A percentile compares a stretch with the other conserved stretches of the same genome.
Evolutionary conservation across 2,329 filamentous ascomycete genomes (phyloP).

Genomic region (Colletotrichum tabaci): DNA sequence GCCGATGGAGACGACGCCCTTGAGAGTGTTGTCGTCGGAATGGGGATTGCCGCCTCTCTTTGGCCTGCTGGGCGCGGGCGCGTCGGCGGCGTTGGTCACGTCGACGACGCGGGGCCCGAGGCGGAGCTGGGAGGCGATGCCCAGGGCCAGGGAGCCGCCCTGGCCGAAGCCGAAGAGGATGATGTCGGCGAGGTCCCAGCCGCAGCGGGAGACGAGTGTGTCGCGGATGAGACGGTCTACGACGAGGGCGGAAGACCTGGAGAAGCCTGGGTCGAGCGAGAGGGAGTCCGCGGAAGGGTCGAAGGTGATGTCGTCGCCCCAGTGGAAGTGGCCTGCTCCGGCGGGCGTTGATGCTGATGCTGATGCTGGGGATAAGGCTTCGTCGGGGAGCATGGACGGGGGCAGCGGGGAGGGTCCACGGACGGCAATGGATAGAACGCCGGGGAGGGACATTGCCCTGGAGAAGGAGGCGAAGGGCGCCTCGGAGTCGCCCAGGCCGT

Average conservation of each 20-base stretch:
- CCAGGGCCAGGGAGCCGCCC: slow-evolving; percentile 74
- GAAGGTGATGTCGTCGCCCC: slow-evolving; percentile 77
- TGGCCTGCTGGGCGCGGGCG: neutral
- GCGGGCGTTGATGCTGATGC: slow-evolving; percentile 30
- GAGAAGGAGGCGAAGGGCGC: slow-evolving; percentile 79
- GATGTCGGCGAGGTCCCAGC: slow-evolving; percentile 73
- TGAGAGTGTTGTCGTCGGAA: slow-evolving; percentile 52
- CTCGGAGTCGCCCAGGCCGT: slow-evolving; percentile 86
- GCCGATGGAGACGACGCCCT: slow-evolving; percentile 76
- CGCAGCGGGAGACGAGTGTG: slow-evolving; percentile 68
- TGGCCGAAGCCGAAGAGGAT: slow-evolving; percentile 78
- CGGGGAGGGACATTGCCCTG: slow-evolving; percentile 78
- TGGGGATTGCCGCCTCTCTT: slow-evolving; percentile 21
- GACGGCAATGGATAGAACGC: slow-evolving; percentile 82
- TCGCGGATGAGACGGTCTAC: slow-evolving; percentile 65
- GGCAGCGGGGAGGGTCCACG: slow-evolving; percentile 80
- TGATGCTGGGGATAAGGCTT: slow-evolving; percentile 35
- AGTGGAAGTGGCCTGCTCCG: slow-evolving; percentile 65
- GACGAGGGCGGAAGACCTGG: slow-evolving; percentile 62
- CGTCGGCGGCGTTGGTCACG: slow-evolving; percentile 45
- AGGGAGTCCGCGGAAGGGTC: slow-evolving; percentile 65
- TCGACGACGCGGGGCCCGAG: slow-evolving; percentile 54
- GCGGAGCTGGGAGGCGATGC: slow-evolving; percentile 64
- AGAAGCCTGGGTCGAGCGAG: slow-evolving; percentile 75
- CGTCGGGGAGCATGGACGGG: slow-evolving; percentile 72